A percentile compares a stretch with the other conserved stretches of the same genome.
phyloP scores from a whole-genome alignment of 2,329 filamentous ascomycete species.

The Escovopsis weberi region DNA sequence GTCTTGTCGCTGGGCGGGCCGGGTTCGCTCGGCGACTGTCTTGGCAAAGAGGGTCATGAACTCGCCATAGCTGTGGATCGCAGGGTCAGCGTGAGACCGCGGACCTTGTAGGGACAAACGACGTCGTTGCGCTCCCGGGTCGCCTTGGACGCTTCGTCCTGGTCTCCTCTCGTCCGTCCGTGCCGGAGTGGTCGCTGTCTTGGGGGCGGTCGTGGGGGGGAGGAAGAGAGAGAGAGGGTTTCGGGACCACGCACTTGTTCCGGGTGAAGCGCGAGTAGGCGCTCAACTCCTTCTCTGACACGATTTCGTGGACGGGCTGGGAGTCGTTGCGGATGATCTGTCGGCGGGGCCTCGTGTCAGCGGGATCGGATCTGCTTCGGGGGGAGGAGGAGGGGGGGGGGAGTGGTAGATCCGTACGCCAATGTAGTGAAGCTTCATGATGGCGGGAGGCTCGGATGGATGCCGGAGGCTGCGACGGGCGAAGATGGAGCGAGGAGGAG shows the following conservation, averaged over 20 bases:
- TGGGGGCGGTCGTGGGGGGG: neutral
- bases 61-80: slow-evolving; percentile 28
- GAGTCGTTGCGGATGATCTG: slow-evolving; percentile 71
- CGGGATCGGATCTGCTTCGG: neutral
- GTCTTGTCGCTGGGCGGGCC: slow-evolving; percentile 68
- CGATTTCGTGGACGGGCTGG: slow-evolving; percentile 64
- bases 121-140: too few relatives aligned
- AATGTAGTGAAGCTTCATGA: slow-evolving; percentile 80
- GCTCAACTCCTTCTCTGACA: slow-evolving; percentile 61
- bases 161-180: too few relatives aligned
- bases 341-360: slow-evolving; percentile 2
- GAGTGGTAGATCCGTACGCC: slow-evolving; percentile 44
- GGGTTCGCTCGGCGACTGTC: slow-evolving; percentile 75
- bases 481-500: neutral
- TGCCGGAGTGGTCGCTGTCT: neutral
- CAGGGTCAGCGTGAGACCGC: neutral
- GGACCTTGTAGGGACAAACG: neutral
- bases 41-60: slow-evolving; percentile 79
- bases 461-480: neutral
- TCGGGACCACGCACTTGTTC: slow-evolving; percentile 37
- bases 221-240: neutral
- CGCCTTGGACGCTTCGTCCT: too few relatives aligned
- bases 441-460: slow-evolving; percentile 15
- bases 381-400: slow-evolving; percentile 2
- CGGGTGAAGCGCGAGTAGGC: slow-evolving; percentile 70